Evolutionary conservation across 139 green algal species (phyloP).

Genomic region (Auxenochlorella pyrenoidosa): DNA sequence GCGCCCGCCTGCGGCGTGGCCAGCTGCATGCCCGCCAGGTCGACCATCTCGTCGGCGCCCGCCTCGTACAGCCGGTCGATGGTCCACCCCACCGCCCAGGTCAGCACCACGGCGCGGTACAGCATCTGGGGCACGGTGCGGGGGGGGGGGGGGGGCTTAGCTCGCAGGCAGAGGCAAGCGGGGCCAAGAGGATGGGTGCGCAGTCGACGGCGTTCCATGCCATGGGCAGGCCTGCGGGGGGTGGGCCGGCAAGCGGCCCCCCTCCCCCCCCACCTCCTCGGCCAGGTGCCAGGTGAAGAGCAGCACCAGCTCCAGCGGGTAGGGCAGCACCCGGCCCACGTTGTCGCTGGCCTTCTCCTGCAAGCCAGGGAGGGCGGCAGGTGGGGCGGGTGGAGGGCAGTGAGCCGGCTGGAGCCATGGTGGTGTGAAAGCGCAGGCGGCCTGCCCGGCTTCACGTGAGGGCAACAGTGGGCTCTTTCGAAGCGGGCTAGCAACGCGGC

Average conservation of each 20-base stretch:
- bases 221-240: background rate
- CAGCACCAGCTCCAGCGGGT: slow-evolving; percentile 51
- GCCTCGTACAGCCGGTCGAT: slow-evolving; percentile 59
- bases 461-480: too few relatives aligned
- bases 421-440: too few relatives aligned
- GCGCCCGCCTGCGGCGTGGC: slow-evolving; percentile 43
- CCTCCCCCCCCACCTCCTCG: slow-evolving; percentile 48
- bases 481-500: too few relatives aligned
- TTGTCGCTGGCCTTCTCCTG: slow-evolving; percentile 40
- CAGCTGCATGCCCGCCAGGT: slow-evolving; percentile 24
- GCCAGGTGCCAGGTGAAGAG: slow-evolving; percentile 43
- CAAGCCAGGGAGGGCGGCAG: background rate
- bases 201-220: background rate
- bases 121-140: slow-evolving; percentile 8
- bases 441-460: too few relatives aligned
- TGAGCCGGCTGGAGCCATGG: too few relatives aligned
- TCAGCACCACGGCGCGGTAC: slow-evolving; percentile 64
- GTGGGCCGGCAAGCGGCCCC: background rate
- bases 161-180: background rate
- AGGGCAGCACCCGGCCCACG: slow-evolving; percentile 22
- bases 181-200: too few relatives aligned
- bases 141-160: background rate
- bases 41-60: slow-evolving; percentile 49
- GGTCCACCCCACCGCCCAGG: slow-evolving; percentile 54
- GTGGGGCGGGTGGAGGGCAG: background rate